Evolutionary conservation across 306 rosid genomes (phyloP).

Genomic region (Leucaena leucocephala): DNA sequence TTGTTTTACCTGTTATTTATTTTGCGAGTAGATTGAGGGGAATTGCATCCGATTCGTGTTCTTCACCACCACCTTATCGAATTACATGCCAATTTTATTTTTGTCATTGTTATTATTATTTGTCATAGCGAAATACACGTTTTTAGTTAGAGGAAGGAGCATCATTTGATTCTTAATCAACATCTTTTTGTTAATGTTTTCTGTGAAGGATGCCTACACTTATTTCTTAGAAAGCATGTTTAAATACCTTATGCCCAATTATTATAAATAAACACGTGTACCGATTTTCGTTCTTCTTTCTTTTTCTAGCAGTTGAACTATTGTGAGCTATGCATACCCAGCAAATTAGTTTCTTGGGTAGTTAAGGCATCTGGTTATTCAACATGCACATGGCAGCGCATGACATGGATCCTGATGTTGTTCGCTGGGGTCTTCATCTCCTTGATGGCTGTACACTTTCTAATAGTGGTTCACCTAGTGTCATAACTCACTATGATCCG

Average conservation of each 20-base stretch:
- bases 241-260: constrained; percentile 1
- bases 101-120: too few species aligned
- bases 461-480: constrained; percentile 53
- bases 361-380: constrained; percentile 37
- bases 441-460: constrained; percentile 79
- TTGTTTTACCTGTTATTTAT: neutral
- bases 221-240: neutral
- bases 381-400: constrained; percentile 45
- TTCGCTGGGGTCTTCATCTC: constrained; percentile 90
- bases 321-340: constrained; percentile 19
- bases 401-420: constrained; percentile 81
- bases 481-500: constrained; percentile 56
- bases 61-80: neutral
- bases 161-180: neutral
- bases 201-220: neutral
- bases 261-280: neutral
- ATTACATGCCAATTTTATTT: neutral
- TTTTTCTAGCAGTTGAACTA: constrained; percentile 39
- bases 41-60: neutral
- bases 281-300: constrained; percentile 12
- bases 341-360: constrained; percentile 37
- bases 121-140: neutral
- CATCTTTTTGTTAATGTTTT: neutral
- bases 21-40: neutral
- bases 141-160: constrained; percentile 5